These are phyloP conservation scores for Xylariaceae sp. DNA, from an alignment of 2,329 filamentous ascomycete genomes.

Conservation along the genomic window DNA sequence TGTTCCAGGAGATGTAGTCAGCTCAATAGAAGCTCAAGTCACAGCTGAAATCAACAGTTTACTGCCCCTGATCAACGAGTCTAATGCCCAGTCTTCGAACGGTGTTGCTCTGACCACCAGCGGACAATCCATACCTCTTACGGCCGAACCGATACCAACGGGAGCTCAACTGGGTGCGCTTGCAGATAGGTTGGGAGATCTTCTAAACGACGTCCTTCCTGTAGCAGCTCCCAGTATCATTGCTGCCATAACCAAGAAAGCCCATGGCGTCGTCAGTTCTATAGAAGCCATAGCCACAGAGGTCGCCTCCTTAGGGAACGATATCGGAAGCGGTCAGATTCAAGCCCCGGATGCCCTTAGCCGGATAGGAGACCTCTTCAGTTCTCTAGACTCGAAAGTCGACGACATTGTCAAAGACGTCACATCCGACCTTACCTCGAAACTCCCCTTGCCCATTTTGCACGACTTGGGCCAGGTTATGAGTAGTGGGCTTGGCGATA, in stretches of 20 bases:
- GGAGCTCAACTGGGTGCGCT: conserved; percentile 15
- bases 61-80: conserved; percentile 10
- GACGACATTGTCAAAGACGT: conserved; percentile 19
- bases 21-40: conserved; percentile 17
- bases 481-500: conserved; percentile 21
- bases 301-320: conserved; percentile 22
- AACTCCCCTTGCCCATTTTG: conserved; percentile 16
- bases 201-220: conserved; percentile 19
- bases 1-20: conserved; percentile 14
- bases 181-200: conserved; percentile 16
- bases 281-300: conserved; percentile 24
- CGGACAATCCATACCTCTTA: conserved; percentile 13
- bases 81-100: conserved; percentile 11
- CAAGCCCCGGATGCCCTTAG: conserved; percentile 21
- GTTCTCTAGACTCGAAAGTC: conserved; percentile 21
- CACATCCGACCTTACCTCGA: conserved; percentile 14
- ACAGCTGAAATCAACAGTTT: conserved; percentile 17
- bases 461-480: conserved; percentile 17
- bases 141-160: conserved; percentile 16
- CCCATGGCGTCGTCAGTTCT: conserved; percentile 16
- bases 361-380: conserved; percentile 19
- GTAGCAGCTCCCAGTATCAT: conserved; percentile 21
- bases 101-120: conserved; percentile 20
- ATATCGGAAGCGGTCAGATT: conserved; percentile 16
- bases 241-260: conserved; percentile 19